Evolutionary conservation across 2,329 filamentous ascomycete genomes (phyloP).

Genomic region (Parasarocladium wereldwijsianum): DNA sequence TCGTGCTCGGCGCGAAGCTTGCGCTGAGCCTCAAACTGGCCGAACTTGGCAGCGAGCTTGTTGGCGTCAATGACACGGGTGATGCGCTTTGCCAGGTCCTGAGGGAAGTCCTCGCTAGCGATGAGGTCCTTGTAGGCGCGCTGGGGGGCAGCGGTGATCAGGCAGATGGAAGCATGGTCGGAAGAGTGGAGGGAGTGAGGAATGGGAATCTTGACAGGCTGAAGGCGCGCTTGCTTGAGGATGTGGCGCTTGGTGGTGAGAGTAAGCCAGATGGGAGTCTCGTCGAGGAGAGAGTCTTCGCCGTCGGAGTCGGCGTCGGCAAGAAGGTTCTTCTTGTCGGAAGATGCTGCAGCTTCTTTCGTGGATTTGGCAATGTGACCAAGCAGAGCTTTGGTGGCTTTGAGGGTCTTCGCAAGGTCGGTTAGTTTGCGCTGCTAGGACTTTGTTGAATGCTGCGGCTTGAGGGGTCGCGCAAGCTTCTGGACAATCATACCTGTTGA

Average conservation of each 20-base stretch:
- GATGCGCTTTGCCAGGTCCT: conserved; percentile 50
- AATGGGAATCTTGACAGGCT: conserved; percentile 68
- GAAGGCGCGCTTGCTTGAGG: conserved; percentile 59
- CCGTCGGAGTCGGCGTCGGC: conserved; percentile 23
- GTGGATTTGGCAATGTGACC: conserved; percentile 44
- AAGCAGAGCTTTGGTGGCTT: conserved; percentile 48
- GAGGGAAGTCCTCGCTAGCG: conserved; percentile 56
- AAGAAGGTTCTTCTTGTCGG: conserved; percentile 43
- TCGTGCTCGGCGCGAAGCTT: conserved; percentile 80
- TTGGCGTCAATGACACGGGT: conserved; percentile 65
- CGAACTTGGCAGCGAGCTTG: conserved; percentile 73
- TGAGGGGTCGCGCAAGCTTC: background rate
- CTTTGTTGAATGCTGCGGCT: background rate
- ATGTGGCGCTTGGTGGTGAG: conserved; percentile 53
- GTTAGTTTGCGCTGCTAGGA: conserved; percentile 5
- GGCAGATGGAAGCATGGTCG: conserved; percentile 57
- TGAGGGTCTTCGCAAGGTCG: conserved; percentile 31
- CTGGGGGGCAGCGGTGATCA: conserved; percentile 73
- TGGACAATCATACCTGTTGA: conserved; percentile 19
- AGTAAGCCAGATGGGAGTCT: conserved; percentile 45
- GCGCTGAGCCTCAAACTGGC: conserved; percentile 73
- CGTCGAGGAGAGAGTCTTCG: conserved; percentile 25
- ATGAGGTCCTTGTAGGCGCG: conserved; percentile 83
- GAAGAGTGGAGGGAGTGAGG: conserved; percentile 61
- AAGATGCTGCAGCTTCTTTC: conserved; percentile 26